Evolutionary conservation across 441 rosid genomes (phyloP), one percentile per base, ranked within the genome.

Genomic region (Gossypium gossypioides): DNA sequence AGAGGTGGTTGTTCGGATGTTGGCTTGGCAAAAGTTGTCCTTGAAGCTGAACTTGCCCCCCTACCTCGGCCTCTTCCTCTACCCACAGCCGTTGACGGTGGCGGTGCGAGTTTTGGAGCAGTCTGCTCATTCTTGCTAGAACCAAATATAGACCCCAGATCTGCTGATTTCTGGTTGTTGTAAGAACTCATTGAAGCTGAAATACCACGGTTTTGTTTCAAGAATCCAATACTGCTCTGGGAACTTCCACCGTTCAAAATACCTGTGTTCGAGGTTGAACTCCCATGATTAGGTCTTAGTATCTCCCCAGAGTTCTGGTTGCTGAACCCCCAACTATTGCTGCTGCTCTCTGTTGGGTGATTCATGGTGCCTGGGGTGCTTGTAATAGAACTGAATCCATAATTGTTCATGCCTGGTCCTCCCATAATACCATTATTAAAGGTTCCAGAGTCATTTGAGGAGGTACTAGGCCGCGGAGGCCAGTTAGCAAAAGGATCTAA

Each of bases 401-500:
- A 74, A 59, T 66, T 81, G 67, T 58, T 81, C 6, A 63, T 16
- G 54, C 73, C 0, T 46, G 70, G 42, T 66, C 80, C 76, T 59
- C 80, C 76, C 22, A 54, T n/a, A 18, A 67, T 68, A 44, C 83
- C 86, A 81, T 82, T 86, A 52, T 22, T 77, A 16, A 82, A 74
- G 74, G 78, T 68, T 69, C 80, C 85, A 15, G 81, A 75, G 25
- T 54, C 69, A 76, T 60, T 73, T 60, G 42, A 27, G 64, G 63
- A 25, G 61, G 79, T 58, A 69, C 72, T 75, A 42, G 85, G 73
- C 50, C 86, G 78, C 54, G 93, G 95, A 75, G 96, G 96, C 98
- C 97, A 93, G 72, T 89, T 80, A 18, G 93, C 91, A 73, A 91
- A 91, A 66, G 96, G 98, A 82, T 94, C 96, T 72, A 85, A 59